A percentile compares a stretch with the other conserved stretches of the same genome.
Conservation (phyloP, 2,329 filamentous ascomycete genomes). For the Septoria petroselini region DNA sequence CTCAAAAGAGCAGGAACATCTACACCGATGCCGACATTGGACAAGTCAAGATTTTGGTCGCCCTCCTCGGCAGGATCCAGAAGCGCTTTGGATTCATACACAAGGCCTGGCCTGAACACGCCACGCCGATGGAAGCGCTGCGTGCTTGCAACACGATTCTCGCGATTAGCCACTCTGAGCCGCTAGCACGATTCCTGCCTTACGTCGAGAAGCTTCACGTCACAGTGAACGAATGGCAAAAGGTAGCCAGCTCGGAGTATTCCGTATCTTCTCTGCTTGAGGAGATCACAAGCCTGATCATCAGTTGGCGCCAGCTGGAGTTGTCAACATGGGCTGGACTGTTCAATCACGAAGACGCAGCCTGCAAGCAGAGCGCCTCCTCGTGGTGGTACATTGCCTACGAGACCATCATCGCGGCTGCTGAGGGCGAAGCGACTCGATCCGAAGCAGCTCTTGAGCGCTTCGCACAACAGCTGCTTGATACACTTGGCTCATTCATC, state of each 20-base stretch:
- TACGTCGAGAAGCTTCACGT: constrained; percentile 83
- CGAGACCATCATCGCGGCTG: constrained; percentile 72
- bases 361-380: constrained; percentile 72
- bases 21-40: constrained; percentile 76
- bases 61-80: constrained; percentile 66
- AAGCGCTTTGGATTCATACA: constrained; percentile 68
- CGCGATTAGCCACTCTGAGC: constrained; percentile 72
- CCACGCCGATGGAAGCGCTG: constrained; percentile 77
- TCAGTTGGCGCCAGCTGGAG: constrained; percentile 87
- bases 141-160: constrained; percentile 71
- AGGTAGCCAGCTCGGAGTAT: constrained; percentile 79
- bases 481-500: constrained; percentile 76
- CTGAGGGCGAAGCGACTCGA: constrained; percentile 38
- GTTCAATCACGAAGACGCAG: constrained; percentile 77
- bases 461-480: constrained; percentile 68
- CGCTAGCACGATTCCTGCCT: constrained; percentile 79
- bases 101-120: constrained; percentile 65
- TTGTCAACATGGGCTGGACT: constrained; percentile 87
- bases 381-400: constrained; percentile 98
- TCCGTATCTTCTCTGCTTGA: constrained; percentile 69
- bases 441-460: constrained; percentile 44
- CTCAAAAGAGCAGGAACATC: constrained; percentile 59
- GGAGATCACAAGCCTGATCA: constrained; percentile 72
- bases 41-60: constrained; percentile 72
- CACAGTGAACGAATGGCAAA: constrained; percentile 90